Evolutionary conservation across 768 basidiomycete genomes (phyloP).

Genomic region (Collybiopsis confluens): DNA sequence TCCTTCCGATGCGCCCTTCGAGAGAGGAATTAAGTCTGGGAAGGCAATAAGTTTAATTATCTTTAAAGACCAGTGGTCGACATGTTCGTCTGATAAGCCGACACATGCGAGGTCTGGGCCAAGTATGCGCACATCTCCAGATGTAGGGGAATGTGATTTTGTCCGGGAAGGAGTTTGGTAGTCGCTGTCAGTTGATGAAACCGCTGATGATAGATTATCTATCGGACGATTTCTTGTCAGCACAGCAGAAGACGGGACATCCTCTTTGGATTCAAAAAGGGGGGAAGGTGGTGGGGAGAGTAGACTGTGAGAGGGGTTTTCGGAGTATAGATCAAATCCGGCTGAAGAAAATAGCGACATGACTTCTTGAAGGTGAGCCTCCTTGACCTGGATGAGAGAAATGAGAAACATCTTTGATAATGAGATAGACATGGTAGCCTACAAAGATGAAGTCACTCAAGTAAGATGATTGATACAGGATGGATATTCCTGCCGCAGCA

Average conservation of each 20-base stretch:
- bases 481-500: constrained; percentile 74
- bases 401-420: background rate
- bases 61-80: constrained; percentile 73
- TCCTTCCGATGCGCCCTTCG: background rate
- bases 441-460: constrained; percentile 82
- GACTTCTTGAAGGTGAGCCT: constrained; percentile 57
- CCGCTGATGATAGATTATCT: constrained; percentile 18
- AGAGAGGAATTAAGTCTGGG: constrained; percentile 59
- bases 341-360: constrained; percentile 54
- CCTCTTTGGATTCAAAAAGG: constrained; percentile 9
- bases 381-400: constrained; percentile 50
- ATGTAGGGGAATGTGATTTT: constrained; percentile 51
- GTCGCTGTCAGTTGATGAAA: constrained; percentile 4
- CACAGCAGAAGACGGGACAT: constrained; percentile 29
- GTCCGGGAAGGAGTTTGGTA: constrained; percentile 12
- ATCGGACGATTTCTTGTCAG: constrained; percentile 45
- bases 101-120: constrained; percentile 74
- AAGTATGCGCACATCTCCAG: constrained; percentile 58
- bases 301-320: constrained; percentile 28
- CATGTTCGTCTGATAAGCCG: constrained; percentile 63
- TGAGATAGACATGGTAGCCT: constrained; percentile 19
- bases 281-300: constrained; percentile 20
- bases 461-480: constrained; percentile 80
- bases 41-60: constrained; percentile 75
- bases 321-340: constrained; percentile 62